Evolutionary conservation across 805 yeast species (phyloP).

Genomic region (Blastobotrys peoriensis): DNA sequence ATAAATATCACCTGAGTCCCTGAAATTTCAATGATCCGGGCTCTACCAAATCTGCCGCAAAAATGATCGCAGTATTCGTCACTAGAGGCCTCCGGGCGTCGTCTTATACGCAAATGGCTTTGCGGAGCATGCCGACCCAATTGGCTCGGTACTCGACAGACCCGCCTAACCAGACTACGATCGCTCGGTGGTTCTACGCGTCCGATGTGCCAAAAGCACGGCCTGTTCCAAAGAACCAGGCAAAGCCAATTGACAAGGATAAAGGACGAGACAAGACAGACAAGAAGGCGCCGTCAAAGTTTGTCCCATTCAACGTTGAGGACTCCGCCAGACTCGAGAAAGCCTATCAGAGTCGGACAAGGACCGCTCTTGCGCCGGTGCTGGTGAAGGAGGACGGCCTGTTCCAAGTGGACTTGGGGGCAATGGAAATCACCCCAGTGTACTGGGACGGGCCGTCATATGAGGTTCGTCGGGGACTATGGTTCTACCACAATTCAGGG

Average conservation of each 20-base stretch:
- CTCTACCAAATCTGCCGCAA: no score
- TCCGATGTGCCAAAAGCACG: slow-evolving; percentile 68
- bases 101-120: background rate
- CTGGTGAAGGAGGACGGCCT: slow-evolving; percentile 78
- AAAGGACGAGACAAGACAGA: slow-evolving; percentile 39
- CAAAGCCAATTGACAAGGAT: background rate
- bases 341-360: slow-evolving; percentile 32
- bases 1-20: no score
- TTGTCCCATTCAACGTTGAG: slow-evolving; percentile 55
- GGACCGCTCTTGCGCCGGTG: slow-evolving; percentile 26
- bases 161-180: background rate
- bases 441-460: slow-evolving; percentile 88
- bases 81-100: background rate
- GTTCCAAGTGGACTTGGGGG: slow-evolving; percentile 60
- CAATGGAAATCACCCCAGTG: slow-evolving; percentile 54
- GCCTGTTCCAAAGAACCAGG: slow-evolving; percentile 39
- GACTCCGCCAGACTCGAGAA: slow-evolving; percentile 63
- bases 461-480: slow-evolving; percentile 76
- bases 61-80: background rate
- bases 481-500: slow-evolving; percentile 59
- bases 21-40: no score
- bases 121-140: background rate
- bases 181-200: slow-evolving; percentile 67
- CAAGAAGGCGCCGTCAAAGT: slow-evolving; percentile 44
- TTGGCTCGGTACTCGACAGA: background rate